These are phyloP conservation scores for Alternaria gansuensis DNA, from an alignment of 2,329 filamentous ascomycete genomes.

Conservation along the genomic window DNA sequence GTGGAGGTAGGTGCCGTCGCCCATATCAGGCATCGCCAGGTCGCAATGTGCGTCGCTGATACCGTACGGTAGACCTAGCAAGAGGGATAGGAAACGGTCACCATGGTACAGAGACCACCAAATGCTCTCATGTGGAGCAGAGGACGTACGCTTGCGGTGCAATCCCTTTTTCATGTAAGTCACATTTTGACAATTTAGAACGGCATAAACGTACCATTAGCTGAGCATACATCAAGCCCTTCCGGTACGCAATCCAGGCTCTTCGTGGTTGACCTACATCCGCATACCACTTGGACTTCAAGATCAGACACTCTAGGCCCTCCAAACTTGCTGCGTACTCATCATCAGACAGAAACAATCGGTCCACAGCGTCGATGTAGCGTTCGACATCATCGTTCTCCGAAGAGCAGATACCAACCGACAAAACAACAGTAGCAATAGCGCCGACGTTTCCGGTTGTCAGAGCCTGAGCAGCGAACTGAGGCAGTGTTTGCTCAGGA, in stretches of 20 bases:
- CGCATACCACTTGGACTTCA: slow-evolving; percentile 63
- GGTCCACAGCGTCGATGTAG: slow-evolving; percentile 59
- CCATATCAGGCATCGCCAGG: slow-evolving; percentile 41
- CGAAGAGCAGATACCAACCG: slow-evolving; percentile 52
- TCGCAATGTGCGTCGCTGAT: slow-evolving; percentile 54
- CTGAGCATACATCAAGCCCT: slow-evolving; percentile 62
- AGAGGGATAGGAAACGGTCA: slow-evolving; percentile 62
- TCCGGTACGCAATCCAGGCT: slow-evolving; percentile 63
- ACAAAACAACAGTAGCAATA: slow-evolving; percentile 51
- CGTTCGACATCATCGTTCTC: slow-evolving; percentile 57
- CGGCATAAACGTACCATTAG: slow-evolving; percentile 57
- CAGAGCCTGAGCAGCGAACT: slow-evolving; percentile 58
- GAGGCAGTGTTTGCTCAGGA: slow-evolving; percentile 47
- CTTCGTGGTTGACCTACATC: slow-evolving; percentile 65
- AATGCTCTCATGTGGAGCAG: slow-evolving; percentile 49
- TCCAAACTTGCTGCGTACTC: slow-evolving; percentile 61
- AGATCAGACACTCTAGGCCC: slow-evolving; percentile 62
- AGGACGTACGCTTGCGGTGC: slow-evolving; percentile 50
- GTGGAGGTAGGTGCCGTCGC: slow-evolving; percentile 38
- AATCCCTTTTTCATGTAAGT: slow-evolving; percentile 46
- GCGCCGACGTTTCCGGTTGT: slow-evolving; percentile 54
- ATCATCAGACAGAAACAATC: slow-evolving; percentile 60
- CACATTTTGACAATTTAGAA: background rate
- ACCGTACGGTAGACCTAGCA: slow-evolving; percentile 64
- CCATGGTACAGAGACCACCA: slow-evolving; percentile 54